Evolutionary conservation across 768 basidiomycete species (phyloP), one percentile per base, ranked within the genome.

Genomic region (Termitomyces sp.): DNA sequence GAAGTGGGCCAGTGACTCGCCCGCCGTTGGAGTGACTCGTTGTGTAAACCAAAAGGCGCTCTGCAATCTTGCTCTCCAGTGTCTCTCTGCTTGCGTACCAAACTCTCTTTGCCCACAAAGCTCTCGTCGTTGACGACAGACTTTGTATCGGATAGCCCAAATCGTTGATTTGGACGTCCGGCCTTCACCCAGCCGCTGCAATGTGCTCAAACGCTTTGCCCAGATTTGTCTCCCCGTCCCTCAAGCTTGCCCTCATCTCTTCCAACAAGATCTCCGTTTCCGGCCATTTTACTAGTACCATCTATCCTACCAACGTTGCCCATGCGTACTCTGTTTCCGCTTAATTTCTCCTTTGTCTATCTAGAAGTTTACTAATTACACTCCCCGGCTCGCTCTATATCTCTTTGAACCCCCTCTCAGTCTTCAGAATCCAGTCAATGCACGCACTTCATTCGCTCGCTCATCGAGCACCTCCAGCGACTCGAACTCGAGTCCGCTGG

Each of bases 401-500:
- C 61, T 49, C 62, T 67, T 60, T 61, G 40, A 61, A 55, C 55
- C 71, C 56, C 70, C 64, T 64, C 72, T 72, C 71, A 73, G 63
- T 61, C 60, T 64, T 64, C 57, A 64, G 61, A 63, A 63, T 64
- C 53, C 58, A 61, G 57, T 57, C 57, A 63, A 79, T 80, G 79
- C 75, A 79, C 70, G 70, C 75, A 14, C 57, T 77, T 2, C 77
- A 82, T 56, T 72, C 84, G 10, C 74, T 89, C 57, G 82, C 89
- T 76, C 88, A 89, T 70, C 76, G 89, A 78, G 88, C 86, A 41
- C 83, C 86, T 47, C 82, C 85, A 61, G 81, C 84, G 1, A 77
- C 88, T 59, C 84, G 89, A 65, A 75, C 86, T 52, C 77, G 87
- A 70, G 77, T 85, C 66, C 86, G 91, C 66, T 92, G 90, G 89